Percentiles rank a stretch among this genome's conserved stretches.
Evolutionary conservation across 192 early-diverging fungal genomes (phyloP).

Genomic region (Coemansia erecta): DNA sequence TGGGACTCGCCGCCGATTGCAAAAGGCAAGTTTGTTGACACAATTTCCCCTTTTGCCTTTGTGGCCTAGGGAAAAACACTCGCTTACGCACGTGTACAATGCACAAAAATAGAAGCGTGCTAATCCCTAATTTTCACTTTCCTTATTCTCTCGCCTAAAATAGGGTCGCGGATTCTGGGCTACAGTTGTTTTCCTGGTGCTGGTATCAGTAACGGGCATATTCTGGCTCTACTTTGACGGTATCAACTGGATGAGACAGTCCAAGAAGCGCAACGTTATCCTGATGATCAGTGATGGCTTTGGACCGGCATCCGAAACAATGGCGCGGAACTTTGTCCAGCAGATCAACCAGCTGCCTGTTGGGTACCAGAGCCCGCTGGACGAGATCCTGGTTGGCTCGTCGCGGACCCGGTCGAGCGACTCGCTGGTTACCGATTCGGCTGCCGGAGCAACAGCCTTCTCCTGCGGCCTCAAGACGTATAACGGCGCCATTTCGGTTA

Average conservation of each 20-base stretch:
- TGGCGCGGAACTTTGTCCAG: slow-evolving; percentile 81
- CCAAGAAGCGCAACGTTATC: slow-evolving; percentile 74
- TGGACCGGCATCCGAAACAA: slow-evolving; percentile 89
- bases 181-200: slow-evolving; percentile 34
- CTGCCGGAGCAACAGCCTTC: slow-evolving; percentile 97
- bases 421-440: slow-evolving; percentile 91
- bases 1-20: slow-evolving; percentile 26
- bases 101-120: not conserved
- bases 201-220: slow-evolving; percentile 47
- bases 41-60: not conserved
- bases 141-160: not conserved
- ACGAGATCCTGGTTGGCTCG: slow-evolving; percentile 77
- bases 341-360: slow-evolving; percentile 57
- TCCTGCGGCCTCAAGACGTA: slow-evolving; percentile 87
- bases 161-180: slow-evolving; percentile 51
- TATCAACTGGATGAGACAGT: slow-evolving; percentile 51
- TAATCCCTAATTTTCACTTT: not conserved
- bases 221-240: slow-evolving; percentile 49
- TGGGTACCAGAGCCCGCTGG: slow-evolving; percentile 60
- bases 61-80: not conserved
- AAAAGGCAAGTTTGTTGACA: slow-evolving; percentile 24
- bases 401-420: slow-evolving; percentile 81
- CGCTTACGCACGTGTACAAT: not conserved
- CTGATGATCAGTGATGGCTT: slow-evolving; percentile 96
- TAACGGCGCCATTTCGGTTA: slow-evolving; percentile 91